Evolutionary conservation across 306 rosid species (phyloP), one percentile per base, ranked within the genome.

Genomic region (Casuarina cunninghamiana): DNA sequence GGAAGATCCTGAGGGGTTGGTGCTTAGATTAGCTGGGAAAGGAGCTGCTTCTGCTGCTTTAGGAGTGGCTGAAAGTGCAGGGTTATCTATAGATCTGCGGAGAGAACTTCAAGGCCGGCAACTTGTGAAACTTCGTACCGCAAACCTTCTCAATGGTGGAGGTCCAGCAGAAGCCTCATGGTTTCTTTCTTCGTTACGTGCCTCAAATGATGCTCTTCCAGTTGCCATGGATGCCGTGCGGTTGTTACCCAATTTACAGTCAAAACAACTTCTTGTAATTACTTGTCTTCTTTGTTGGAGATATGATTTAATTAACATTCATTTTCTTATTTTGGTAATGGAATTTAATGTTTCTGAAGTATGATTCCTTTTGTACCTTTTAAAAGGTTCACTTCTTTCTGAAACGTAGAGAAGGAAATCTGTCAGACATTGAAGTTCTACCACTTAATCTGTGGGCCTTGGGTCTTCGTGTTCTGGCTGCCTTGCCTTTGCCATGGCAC

Each of bases 221-320:
- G 98, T 94, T 82, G 98, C 97, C 82, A 90, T 92, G 97, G 95
- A 95, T 83, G 98, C 98, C 79, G 92, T 94, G 98, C 98, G 92
- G 87, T 89, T 92, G 65, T 75, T 94, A 78, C 98, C 98, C 75
- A 91, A 92, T 89, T 81, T 94, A 81, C 97, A 97, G 70, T 94
- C 98, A 60, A 94, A 94, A 83, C 97, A 94, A 79, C 98, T 94
- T 83, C 97, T 94, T 84, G 98, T 94, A 88, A 90, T 86, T 75
- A 81, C 77, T 53, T 83, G 58, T 66, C 82, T 61, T 84, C 69
- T 45, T 69, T 53, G 26, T 58, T 72, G 61, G 55, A 32, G 45
- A 49, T 48, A 67, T 12, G 41, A 38, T 57, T 54, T 5, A 3
- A 61, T 77, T 17, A 26, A 72, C 10, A 80, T 68, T 62, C 51